A percentile compares a stretch with the other conserved stretches of the same genome.
These are phyloP conservation scores for Globisporangium carolinianum DNA, from an alignment of 352 stramenopile species.

Conservation along the genomic window DNA sequence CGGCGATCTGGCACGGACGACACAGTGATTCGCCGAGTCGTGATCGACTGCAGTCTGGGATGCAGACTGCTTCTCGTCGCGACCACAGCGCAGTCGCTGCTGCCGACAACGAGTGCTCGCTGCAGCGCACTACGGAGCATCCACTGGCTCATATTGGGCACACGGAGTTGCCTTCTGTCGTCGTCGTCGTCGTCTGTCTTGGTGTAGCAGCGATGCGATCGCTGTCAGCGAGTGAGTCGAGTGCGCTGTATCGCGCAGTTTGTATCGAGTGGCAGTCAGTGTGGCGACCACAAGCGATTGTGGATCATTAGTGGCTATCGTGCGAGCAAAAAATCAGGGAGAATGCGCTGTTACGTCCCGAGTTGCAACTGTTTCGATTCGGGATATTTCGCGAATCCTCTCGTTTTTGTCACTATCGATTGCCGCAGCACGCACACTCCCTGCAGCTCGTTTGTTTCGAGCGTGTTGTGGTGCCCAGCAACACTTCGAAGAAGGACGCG, in stretches of 20 bases:
- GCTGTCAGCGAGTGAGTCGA: conserved; percentile 1
- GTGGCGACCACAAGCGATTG: neutral
- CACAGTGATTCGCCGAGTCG: conserved; percentile 14
- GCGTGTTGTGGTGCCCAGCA: too few species aligned
- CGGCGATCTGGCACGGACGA: conserved; percentile 38
- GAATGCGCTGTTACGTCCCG: neutral
- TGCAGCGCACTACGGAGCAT: conserved; percentile 23
- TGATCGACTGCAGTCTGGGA: conserved; percentile 8
- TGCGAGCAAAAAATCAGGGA: neutral
- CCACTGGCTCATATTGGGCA: conserved; percentile 32
- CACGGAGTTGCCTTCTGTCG: too few species aligned
- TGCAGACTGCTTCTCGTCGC: neutral
- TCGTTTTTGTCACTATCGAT: neutral
- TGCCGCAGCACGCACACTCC: too few species aligned
- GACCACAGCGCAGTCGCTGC: neutral
- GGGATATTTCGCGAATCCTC: neutral
- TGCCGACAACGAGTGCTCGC: conserved; percentile 12
- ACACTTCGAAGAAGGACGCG: neutral
- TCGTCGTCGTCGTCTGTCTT: neutral
- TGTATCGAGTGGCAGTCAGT: conserved; percentile 6
- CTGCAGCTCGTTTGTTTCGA: too few species aligned
- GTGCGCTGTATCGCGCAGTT: neutral
- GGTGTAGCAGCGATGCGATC: too few species aligned
- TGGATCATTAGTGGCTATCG: neutral
- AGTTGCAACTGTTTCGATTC: neutral